Conservation (phyloP, 768 basidiomycete species). For the Coprinopsis sp. region DNA sequence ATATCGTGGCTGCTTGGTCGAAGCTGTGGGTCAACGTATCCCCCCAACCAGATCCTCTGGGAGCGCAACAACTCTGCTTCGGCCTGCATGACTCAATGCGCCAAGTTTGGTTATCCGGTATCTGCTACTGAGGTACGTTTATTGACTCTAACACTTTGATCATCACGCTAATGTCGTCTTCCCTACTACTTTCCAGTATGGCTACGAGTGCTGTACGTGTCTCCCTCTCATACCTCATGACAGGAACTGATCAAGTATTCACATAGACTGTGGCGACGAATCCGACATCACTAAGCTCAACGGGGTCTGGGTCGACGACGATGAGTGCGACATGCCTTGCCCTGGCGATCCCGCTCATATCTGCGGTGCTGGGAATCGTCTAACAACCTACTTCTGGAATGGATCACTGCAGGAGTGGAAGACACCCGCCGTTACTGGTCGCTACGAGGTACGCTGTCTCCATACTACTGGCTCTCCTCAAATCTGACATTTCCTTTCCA, state of each 20-base stretch:
- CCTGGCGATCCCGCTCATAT: constrained; percentile 66
- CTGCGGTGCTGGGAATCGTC: constrained; percentile 55
- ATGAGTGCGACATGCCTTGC: constrained; percentile 50
- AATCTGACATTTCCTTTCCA: constrained; percentile 16
- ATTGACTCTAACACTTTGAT: constrained; percentile 2
- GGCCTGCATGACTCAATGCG: constrained; percentile 64
- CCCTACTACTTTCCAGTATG: constrained; percentile 37
- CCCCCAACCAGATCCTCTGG: constrained; percentile 57
- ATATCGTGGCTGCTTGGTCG: constrained; percentile 64
- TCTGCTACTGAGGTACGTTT: constrained; percentile 53
- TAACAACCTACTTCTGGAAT: constrained; percentile 53
- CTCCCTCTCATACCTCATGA: background rate
- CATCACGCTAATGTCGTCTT: background rate
- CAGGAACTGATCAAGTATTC: too few relatives aligned
- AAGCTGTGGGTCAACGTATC: constrained; percentile 38
- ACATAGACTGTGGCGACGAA: constrained; percentile 73
- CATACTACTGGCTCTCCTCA: background rate
- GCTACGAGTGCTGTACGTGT: constrained; percentile 67
- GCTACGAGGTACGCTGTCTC: constrained; percentile 55
- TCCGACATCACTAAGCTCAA: constrained; percentile 42
- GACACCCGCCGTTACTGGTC: constrained; percentile 58
- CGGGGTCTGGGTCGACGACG: constrained; percentile 35
- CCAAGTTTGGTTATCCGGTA: constrained; percentile 65
- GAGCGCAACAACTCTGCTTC: constrained; percentile 58
- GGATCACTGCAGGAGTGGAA: constrained; percentile 58